Evolutionary conservation across 768 basidiomycete species (phyloP).

Genomic region (Leccinum aurantiacum): DNA sequence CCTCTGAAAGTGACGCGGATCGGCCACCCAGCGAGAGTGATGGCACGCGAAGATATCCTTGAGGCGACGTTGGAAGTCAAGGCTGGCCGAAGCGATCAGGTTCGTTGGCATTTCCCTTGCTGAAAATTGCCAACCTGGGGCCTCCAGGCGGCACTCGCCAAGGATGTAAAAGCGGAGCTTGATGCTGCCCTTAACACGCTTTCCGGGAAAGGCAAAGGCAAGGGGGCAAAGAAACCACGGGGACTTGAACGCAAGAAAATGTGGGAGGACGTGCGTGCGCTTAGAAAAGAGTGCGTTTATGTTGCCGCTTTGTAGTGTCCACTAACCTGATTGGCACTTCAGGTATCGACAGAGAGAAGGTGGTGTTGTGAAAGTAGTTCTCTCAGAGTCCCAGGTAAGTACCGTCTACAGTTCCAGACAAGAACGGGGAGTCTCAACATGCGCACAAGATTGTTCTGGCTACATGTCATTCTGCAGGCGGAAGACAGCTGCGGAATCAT

Average conservation of each 20-base stretch:
- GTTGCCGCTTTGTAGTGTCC: neutral
- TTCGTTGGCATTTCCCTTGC: conserved; percentile 15
- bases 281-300: conserved; percentile 81
- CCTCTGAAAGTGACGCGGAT: conserved; percentile 74
- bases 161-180: conserved; percentile 87
- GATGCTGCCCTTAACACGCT: conserved; percentile 65
- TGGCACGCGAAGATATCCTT: conserved; percentile 65
- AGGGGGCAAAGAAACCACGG: conserved; percentile 68
- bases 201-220: conserved; percentile 71
- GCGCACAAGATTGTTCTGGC: conserved; percentile 76
- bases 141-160: conserved; percentile 71
- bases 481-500: conserved; percentile 71
- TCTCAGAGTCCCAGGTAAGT: conserved; percentile 72
- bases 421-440: neutral
- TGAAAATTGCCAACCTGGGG: neutral
- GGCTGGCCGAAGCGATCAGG: conserved; percentile 72
- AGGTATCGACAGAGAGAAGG: conserved; percentile 91
- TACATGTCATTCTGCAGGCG: conserved; percentile 93
- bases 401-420: neutral
- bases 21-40: conserved; percentile 93
- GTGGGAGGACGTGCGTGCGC: conserved; percentile 83
- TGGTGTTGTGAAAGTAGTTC: conserved; percentile 77
- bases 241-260: conserved; percentile 76
- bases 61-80: conserved; percentile 73
- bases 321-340: neutral